Conservation (phyloP, 2,329 filamentous ascomycete genomes). For the Myotisia sp. region DNA sequence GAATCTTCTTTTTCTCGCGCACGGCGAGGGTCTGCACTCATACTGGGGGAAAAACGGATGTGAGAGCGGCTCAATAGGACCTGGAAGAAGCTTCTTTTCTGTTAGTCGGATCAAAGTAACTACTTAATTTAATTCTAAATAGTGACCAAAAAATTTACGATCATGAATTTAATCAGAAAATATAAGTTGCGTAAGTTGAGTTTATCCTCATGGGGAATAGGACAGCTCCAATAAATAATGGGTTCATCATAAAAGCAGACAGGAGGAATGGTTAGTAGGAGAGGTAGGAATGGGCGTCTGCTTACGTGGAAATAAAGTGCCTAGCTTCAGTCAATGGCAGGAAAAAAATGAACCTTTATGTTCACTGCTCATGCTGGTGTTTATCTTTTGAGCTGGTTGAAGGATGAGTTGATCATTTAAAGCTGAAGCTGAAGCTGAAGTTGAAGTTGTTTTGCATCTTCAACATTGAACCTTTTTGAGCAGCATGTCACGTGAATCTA, state of each 20-base stretch:
- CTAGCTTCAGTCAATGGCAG: no score
- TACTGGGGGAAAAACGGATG: slow-evolving; percentile 18
- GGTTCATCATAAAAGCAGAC: slow-evolving; percentile 39
- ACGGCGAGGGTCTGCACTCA: slow-evolving; percentile 40
- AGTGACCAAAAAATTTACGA: not conserved
- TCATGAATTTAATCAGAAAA: slow-evolving; percentile 3
- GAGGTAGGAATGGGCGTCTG: no score
- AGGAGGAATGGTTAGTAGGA: not conserved
- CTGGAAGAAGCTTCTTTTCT: not conserved
- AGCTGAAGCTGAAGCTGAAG: not conserved
- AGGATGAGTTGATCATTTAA: no score
- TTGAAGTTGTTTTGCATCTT: not conserved
- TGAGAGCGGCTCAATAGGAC: not conserved
- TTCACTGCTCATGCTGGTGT: slow-evolving; percentile 2
- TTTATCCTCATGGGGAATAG: slow-evolving; percentile 49
- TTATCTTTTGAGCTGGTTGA: no score
- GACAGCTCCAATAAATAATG: slow-evolving; percentile 66
- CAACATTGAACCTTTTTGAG: no score
- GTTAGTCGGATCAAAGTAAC: no score
- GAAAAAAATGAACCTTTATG: no score
- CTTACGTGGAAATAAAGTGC: no score
- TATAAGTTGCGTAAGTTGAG: slow-evolving; percentile 18
- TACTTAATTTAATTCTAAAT: not conserved
- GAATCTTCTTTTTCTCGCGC: slow-evolving; percentile 34
- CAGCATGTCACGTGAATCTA: no score